Conservation (phyloP, 768 basidiomycete genomes). For the Sporobolomyces pararoseus region DNA sequence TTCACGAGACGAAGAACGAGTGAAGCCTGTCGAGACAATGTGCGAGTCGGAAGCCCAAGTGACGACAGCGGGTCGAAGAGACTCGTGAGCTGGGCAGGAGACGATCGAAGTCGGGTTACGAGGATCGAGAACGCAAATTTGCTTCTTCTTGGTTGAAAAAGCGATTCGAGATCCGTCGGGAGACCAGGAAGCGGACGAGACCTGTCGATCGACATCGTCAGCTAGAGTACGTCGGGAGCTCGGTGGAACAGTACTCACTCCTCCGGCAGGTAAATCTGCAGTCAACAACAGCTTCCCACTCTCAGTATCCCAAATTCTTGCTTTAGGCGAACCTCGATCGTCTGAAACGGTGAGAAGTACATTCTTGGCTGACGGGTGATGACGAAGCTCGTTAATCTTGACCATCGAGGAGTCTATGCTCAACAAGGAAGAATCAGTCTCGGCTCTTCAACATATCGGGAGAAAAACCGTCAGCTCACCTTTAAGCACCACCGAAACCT, state of each 20-base stretch:
- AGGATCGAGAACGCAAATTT: conserved; percentile 49
- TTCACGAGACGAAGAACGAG: conserved; percentile 48
- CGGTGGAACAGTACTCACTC: conserved; percentile 38
- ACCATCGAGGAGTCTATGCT: conserved; percentile 46
- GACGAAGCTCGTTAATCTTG: conserved; percentile 47
- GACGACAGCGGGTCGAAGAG: conserved; percentile 48
- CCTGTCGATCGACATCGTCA: conserved; percentile 2
- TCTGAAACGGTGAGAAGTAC: conserved; percentile 48
- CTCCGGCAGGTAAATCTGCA: conserved; percentile 40
- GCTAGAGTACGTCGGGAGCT: background rate
- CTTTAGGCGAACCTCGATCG: conserved; percentile 46
- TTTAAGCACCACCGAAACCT: conserved; percentile 43
- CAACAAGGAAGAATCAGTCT: background rate
- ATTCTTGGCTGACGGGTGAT: conserved; percentile 49
- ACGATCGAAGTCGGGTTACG: conserved; percentile 36
- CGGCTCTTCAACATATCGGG: background rate
- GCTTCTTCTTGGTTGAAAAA: conserved; percentile 49
- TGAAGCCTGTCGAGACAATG: conserved; percentile 49
- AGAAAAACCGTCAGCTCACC: conserved; percentile 40
- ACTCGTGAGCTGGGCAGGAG: conserved; percentile 48
- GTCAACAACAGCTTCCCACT: conserved; percentile 31
- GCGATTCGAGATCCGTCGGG: conserved; percentile 47
- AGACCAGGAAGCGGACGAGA: conserved; percentile 48
- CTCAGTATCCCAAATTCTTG: conserved; percentile 47
- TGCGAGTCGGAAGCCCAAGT: conserved; percentile 47